These are phyloP conservation scores for Aspergillus heteromorphus DNA, from an alignment of 495 filamentous ascomycete genomes.

Conservation along the genomic window DNA sequence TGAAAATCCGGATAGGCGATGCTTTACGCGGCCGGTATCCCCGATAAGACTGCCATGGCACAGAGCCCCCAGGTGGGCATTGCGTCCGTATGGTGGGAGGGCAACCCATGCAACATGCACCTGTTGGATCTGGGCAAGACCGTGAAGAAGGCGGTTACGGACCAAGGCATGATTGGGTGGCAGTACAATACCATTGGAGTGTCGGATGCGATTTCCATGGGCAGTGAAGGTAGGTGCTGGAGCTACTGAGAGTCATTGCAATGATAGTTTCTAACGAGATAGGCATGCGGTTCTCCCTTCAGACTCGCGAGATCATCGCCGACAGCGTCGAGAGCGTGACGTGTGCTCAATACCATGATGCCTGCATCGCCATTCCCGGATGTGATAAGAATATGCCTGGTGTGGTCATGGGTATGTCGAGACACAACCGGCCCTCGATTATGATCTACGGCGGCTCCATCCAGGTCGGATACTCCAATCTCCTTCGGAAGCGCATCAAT, in stretches of 20 bases:
- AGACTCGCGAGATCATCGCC: constrained; percentile 90
- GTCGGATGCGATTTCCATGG: constrained; percentile 94
- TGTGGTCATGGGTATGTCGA: constrained; percentile 72
- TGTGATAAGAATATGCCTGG: constrained; percentile 99
- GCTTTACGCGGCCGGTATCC: constrained; percentile 91
- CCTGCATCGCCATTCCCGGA: constrained; percentile 89
- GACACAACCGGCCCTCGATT: constrained; percentile 83
- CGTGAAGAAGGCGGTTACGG: constrained; percentile 78
- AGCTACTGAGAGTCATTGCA: background rate
- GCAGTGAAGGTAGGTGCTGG: constrained; percentile 67
- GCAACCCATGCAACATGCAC: constrained; percentile 80
- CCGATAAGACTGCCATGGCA: constrained; percentile 78
- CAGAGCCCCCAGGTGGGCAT: constrained; percentile 84
- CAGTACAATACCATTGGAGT: constrained; percentile 94
- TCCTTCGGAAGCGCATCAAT: constrained; percentile 78
- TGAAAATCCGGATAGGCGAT: constrained; percentile 59
- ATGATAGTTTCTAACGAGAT: background rate
- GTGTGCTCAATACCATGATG: constrained; percentile 83
- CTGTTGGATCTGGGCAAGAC: constrained; percentile 81
- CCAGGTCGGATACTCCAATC: constrained; percentile 72
- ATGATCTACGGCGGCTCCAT: constrained; percentile 92
- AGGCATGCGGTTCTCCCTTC: constrained; percentile 98
- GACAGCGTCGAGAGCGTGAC: constrained; percentile 93
- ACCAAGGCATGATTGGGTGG: constrained; percentile 87
- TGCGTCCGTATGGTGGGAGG: constrained; percentile 96